These are phyloP conservation scores for Fusarium paranaense DNA, from an alignment of 2,329 filamentous ascomycete species.

Conservation along the genomic window DNA sequence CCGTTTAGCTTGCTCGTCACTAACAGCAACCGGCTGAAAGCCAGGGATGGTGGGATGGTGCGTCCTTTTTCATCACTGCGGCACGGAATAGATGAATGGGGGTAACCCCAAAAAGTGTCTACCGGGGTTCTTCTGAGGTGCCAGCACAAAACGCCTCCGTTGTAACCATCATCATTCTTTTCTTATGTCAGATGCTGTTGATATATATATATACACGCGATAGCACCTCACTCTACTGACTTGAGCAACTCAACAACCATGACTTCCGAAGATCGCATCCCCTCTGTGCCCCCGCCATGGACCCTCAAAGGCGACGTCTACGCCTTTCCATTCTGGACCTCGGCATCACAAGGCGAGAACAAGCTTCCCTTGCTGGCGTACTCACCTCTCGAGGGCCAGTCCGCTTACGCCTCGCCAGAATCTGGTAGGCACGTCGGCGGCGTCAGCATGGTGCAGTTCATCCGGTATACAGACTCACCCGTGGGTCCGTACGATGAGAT, in stretches of 20 bases:
- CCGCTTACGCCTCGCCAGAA: constrained; percentile 49
- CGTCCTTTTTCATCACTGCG: neutral
- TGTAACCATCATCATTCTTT: neutral
- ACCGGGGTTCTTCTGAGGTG: neutral
- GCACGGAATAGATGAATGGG: neutral
- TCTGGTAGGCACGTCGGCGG: constrained; percentile 57
- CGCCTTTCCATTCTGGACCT: constrained; percentile 56
- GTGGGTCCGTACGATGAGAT: constrained; percentile 67
- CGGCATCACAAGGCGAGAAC: constrained; percentile 33
- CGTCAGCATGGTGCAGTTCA: constrained; percentile 61
- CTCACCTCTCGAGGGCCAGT: constrained; percentile 59
- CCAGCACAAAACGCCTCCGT: neutral
- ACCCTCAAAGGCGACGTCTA: constrained; percentile 59
- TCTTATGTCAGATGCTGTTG: neutral
- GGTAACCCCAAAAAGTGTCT: neutral
- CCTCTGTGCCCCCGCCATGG: constrained; percentile 54
- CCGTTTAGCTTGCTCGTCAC: neutral
- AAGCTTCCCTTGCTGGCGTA: constrained; percentile 54
- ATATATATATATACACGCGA: neutral
- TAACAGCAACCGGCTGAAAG: neutral
- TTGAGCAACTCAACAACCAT: neutral
- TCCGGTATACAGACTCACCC: constrained; percentile 63
- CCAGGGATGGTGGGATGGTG: neutral
- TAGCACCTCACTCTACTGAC: neutral
- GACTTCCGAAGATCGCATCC: constrained; percentile 24